Evolutionary conservation across 495 filamentous ascomycete species (phyloP).

Genomic region (Podospora pseudoanserina): DNA sequence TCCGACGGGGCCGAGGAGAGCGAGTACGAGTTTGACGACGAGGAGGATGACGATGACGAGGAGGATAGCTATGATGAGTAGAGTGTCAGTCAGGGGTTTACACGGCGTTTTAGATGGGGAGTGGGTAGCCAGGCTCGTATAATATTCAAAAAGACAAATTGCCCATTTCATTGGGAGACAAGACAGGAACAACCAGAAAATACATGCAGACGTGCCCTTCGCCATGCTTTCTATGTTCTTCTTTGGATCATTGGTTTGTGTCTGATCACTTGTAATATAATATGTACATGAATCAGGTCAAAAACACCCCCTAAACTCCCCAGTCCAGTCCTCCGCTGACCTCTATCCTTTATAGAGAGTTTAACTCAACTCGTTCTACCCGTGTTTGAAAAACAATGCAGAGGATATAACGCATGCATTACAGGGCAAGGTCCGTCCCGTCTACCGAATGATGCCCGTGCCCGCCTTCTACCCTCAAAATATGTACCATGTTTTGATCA

Average conservation of each 20-base stretch:
- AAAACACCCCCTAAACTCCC: neutral
- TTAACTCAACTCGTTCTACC: neutral
- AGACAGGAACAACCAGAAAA: neutral
- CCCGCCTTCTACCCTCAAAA: neutral
- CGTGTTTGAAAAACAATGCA: neutral
- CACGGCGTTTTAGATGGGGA: neutral
- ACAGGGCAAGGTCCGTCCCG: neutral
- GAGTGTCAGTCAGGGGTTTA: neutral
- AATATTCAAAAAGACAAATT: neutral
- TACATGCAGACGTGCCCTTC: neutral
- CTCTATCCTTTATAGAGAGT: neutral
- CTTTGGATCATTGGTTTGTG: neutral
- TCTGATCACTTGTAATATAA: neutral
- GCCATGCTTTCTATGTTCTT: neutral
- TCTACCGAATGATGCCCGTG: conserved; percentile 1
- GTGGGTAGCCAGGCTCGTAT: neutral
- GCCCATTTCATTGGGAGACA: neutral
- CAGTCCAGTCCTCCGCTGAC: neutral
- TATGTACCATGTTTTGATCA: neutral
- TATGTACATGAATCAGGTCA: neutral
- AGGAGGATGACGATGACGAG: conserved; percentile 39
- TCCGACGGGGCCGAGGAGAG: conserved; percentile 46
- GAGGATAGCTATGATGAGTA: conserved; percentile 49
- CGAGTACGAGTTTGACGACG: conserved; percentile 46
- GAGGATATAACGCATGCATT: neutral